A percentile compares a stretch with the other conserved stretches of the same genome.
Evolutionary conservation across 352 stramenopile genomes (phyloP).

Genomic region (Phytophthora fragariae): DNA sequence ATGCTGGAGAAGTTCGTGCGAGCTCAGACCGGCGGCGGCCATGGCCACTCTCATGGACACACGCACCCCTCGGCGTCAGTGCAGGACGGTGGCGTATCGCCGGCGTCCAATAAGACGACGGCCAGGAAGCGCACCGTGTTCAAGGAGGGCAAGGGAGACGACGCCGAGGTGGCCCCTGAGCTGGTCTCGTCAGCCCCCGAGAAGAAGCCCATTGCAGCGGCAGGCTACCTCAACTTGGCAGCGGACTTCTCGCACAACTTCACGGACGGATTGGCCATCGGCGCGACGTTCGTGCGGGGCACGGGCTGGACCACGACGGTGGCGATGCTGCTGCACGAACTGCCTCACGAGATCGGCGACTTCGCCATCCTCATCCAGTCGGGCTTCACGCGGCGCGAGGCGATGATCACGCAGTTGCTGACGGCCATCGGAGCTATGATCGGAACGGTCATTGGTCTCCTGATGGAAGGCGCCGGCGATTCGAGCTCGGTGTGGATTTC

Average conservation of each 20-base stretch:
- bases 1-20: conserved; percentile 88
- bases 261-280: conserved; percentile 94
- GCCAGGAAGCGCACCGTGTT: conserved; percentile 47
- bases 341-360: conserved; percentile 94
- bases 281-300: conserved; percentile 85
- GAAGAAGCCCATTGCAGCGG: conserved; percentile 69
- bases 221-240: conserved; percentile 91
- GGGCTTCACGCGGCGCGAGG: conserved; percentile 89
- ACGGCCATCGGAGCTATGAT: conserved; percentile 93
- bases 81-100: conserved; percentile 28
- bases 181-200: conserved; percentile 13
- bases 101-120: conserved; percentile 24
- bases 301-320: conserved; percentile 88
- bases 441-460: conserved; percentile 87
- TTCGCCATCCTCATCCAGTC: conserved; percentile 93
- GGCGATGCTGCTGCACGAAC: conserved; percentile 91
- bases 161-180: conserved; percentile 31
- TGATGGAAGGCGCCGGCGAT: conserved; percentile 76
- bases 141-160: conserved; percentile 40
- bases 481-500: conserved; percentile 84
- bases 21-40: conserved; percentile 54
- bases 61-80: conserved; percentile 35
- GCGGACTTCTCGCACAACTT: conserved; percentile 95
- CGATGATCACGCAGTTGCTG: conserved; percentile 91
- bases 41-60: conserved; percentile 51